Percentiles rank a stretch among this genome's conserved stretches.
Conservation (phyloP, 192 early-diverging fungal genomes). For the Entomortierella parvispora region DNA sequence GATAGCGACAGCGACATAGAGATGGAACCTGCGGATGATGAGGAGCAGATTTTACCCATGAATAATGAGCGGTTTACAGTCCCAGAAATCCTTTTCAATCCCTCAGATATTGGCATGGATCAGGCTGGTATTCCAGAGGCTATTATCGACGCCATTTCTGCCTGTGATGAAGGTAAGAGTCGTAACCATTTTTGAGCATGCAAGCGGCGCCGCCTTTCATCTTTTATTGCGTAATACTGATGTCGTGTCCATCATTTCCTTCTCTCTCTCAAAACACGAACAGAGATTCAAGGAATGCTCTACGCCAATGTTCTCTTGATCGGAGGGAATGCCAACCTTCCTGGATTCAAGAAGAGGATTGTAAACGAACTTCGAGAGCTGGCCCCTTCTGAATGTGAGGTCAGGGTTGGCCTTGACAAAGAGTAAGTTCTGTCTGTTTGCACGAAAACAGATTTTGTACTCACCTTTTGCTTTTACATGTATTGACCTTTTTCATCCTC, state of each 20-base stretch:
- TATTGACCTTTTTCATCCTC: too few relatives aligned
- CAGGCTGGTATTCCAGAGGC: conserved; percentile 79
- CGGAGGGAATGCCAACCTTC: conserved; percentile 73
- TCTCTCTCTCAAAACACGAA: conserved; percentile 13
- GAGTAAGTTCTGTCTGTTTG: conserved; percentile 60
- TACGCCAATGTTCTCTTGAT: conserved; percentile 75
- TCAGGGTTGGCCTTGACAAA: conserved; percentile 62
- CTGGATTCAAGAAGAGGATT: conserved; percentile 70
- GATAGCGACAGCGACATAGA: conserved; percentile 18
- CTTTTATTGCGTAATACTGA: too few relatives aligned
- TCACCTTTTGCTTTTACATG: too few relatives aligned
- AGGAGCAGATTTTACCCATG: conserved; percentile 70
- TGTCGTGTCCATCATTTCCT: conserved; percentile 5
- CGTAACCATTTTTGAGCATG: background rate
- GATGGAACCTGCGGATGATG: conserved; percentile 17
- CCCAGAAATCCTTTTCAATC: conserved; percentile 80
- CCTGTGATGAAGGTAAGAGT: conserved; percentile 59
- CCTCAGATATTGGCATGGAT: conserved; percentile 76
- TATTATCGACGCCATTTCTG: conserved; percentile 62
- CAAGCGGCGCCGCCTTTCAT: too few relatives aligned
- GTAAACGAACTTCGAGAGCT: conserved; percentile 65
- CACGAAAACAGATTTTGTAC: too few relatives aligned
- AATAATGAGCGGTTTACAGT: conserved; percentile 82
- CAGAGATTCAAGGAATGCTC: conserved; percentile 67
- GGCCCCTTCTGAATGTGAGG: conserved; percentile 64